Conservation (phyloP, 169 alveolate species). For the Eimeria maxima region DNA sequence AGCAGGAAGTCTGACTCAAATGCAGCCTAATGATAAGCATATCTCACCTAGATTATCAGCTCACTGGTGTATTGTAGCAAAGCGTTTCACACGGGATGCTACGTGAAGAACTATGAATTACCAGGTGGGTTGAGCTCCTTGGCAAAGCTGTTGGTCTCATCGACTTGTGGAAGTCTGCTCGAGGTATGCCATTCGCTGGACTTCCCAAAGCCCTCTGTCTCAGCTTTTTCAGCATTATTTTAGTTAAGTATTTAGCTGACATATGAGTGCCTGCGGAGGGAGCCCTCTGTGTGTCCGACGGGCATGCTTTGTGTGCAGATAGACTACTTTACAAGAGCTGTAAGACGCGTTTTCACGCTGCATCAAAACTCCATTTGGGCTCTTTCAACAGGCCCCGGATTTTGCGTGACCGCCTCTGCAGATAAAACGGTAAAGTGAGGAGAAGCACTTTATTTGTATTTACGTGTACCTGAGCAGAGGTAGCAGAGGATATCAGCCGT, state of each 20-base stretch:
- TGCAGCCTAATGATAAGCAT: background rate
- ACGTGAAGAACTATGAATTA: background rate
- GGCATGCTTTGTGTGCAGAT: conserved; percentile 37
- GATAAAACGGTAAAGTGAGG: conserved; percentile 90
- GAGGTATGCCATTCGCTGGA: conserved; percentile 10
- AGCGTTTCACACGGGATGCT: background rate
- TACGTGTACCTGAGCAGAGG: background rate
- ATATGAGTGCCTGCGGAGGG: background rate
- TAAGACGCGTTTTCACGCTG: conserved; percentile 91
- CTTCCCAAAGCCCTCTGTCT: background rate
- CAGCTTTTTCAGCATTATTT: background rate
- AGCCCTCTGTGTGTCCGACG: background rate
- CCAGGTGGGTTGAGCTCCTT: background rate
- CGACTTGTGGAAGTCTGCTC: conserved; percentile 51
- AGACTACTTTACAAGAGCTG: conserved; percentile 88
- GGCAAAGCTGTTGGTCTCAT: conserved; percentile 63
- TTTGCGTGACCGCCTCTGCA: conserved; percentile 95
- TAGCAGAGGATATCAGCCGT: background rate
- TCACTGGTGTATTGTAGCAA: background rate
- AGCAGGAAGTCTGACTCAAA: background rate
- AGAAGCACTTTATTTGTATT: background rate
- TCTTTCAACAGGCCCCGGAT: conserved; percentile 93
- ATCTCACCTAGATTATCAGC: background rate
- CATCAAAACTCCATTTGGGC: conserved; percentile 93
- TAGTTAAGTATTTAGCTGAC: background rate